Base-by-base conservation (phyloP, 306 rosid species). In the Cucurbita pepo region DNA sequence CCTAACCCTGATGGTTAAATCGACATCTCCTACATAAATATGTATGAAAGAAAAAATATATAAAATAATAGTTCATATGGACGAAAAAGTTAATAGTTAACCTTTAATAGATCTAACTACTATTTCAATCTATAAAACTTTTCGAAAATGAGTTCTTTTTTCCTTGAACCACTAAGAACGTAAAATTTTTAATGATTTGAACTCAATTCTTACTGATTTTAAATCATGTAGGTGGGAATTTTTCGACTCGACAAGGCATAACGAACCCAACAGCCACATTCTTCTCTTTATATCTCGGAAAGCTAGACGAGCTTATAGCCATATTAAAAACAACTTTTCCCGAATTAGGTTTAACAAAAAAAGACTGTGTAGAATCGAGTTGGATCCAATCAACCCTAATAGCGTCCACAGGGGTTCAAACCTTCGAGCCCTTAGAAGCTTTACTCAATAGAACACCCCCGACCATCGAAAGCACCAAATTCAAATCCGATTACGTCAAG, bases 371-470 rank as follows among this genome's bases (percentile, higher is more conserved):
- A 2, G 91, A 86, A 78, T 87, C 83, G 58, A 87, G 84, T 3
- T 91, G 96, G 97, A 82, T 91, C 65, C 77, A 83, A 58, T 89
- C 97, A 18, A 88, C 86, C 48, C 82, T 91, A 10, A 84, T 84
- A 10, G 8, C 22, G 0, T 25, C 13, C 3, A 83, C 84, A 81
- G 75, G 85, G n/a, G 77, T 56, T 60, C 79, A 87, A 3, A 77
- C 25, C 7, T 76, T 57, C 15, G 81, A 85, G n/a, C 15, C 86
- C 1, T 72, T 84, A 8, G 80, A 80, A 69, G 43, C 78, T 66
- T 78, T 89, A 37, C 92, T 83, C 1, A 74, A 84, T 37, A 82
- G 83, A 19, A 82, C 76, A 37, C 52, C 79, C 54, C 8, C 54
- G 7, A 16, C 53, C 12, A 83, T 74, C 59, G 75, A 8, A 45